phyloP scores from a whole-genome alignment of 345 rosid species.

The Draba incana region DNA sequence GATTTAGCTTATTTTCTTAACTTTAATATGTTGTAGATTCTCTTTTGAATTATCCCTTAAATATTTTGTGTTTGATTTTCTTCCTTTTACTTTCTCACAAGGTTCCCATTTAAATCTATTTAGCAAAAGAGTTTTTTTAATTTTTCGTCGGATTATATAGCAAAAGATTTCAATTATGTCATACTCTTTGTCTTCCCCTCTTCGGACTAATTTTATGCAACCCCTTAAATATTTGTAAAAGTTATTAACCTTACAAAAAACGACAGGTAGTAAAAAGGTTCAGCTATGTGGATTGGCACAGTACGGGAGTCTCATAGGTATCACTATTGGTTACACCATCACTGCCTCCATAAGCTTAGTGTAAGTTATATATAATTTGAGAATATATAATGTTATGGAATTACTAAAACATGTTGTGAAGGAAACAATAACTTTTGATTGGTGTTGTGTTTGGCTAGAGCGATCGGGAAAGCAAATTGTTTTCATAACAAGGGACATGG shows the following conservation, averaged over 20 bases:
- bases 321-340: conserved; percentile 80
- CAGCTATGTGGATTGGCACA: conserved; percentile 81
- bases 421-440: neutral
- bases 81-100: neutral
- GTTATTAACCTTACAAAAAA: neutral
- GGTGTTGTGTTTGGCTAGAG: conserved; percentile 50
- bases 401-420: neutral
- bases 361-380: conserved; percentile 50
- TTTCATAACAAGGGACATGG: conserved; percentile 65
- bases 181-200: neutral
- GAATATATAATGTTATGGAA: neutral
- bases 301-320: conserved; percentile 66
- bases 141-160: too few species aligned
- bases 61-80: neutral
- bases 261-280: conserved; percentile 59
- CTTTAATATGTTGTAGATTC: neutral
- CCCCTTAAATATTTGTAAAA: neutral
- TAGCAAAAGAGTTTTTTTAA: too few species aligned
- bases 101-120: neutral
- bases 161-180: neutral
- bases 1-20: neutral
- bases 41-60: neutral
- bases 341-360: conserved; percentile 93
- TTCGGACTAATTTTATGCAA: neutral
- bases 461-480: conserved; percentile 70